A percentile compares a stretch with the other conserved stretches of the same genome.
These are phyloP conservation scores for Penicillium italicum DNA, from an alignment of 2,329 filamentous ascomycete genomes.

Conservation along the genomic window DNA sequence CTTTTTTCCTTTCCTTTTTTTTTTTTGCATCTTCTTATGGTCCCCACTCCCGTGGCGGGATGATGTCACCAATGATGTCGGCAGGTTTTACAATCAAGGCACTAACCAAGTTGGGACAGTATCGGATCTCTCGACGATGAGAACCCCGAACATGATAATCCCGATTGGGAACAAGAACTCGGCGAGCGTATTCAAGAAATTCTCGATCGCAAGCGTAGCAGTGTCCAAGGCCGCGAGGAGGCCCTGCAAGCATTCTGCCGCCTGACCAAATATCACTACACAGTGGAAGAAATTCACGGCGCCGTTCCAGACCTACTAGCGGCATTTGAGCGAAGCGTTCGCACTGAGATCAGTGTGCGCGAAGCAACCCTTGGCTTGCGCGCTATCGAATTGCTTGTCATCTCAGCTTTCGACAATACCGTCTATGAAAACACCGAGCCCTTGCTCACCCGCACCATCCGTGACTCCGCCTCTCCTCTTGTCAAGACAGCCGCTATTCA, in stretches of 20 bases:
- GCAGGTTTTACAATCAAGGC: slow-evolving; percentile 1
- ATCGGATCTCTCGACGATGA: slow-evolving; percentile 65
- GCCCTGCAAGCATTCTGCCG: slow-evolving; percentile 60
- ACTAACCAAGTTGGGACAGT: slow-evolving; percentile 35
- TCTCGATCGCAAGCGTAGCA: slow-evolving; percentile 73
- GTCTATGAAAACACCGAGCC: slow-evolving; percentile 62
- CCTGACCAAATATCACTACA: slow-evolving; percentile 65
- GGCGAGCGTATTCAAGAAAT: slow-evolving; percentile 67
- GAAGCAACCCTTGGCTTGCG: slow-evolving; percentile 69
- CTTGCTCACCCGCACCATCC: slow-evolving; percentile 59
- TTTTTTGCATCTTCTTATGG: slow-evolving; percentile 14
- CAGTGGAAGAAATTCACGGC: slow-evolving; percentile 58
- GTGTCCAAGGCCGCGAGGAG: slow-evolving; percentile 65
- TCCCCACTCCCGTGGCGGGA: slow-evolving; percentile 26
- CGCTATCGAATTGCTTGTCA: slow-evolving; percentile 66
- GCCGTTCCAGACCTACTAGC: slow-evolving; percentile 60
- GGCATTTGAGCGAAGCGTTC: slow-evolving; percentile 67
- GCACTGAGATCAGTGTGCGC: slow-evolving; percentile 62
- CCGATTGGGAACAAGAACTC: slow-evolving; percentile 61
- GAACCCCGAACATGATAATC: slow-evolving; percentile 53
- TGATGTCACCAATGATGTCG: slow-evolving; percentile 33
- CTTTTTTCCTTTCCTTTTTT: slow-evolving; percentile 31
- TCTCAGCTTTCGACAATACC: slow-evolving; percentile 62
- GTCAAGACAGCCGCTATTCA: slow-evolving; percentile 71
- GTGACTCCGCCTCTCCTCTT: slow-evolving; percentile 61